Percentiles rank a stretch among this genome's conserved stretches.
phyloP scores from a whole-genome alignment of 129 eudicot genomes.

The Chrysanthemum seticuspe region DNA sequence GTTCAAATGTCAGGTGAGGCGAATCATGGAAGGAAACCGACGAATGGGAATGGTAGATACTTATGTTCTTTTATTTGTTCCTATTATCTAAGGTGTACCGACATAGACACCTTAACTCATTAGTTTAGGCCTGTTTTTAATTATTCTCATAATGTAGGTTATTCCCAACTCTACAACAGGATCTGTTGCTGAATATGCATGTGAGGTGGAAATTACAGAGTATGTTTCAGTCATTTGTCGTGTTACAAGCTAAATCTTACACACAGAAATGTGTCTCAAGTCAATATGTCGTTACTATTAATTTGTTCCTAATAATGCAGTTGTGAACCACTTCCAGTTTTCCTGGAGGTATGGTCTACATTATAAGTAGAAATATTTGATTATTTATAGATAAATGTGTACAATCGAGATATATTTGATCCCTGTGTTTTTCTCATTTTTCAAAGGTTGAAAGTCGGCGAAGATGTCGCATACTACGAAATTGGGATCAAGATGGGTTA shows the following conservation, averaged over 20 bases:
- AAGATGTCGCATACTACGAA: conserved; percentile 75
- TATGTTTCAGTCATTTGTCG: conserved; percentile 27
- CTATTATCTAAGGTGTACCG: conserved; percentile 5
- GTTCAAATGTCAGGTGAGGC: conserved; percentile 72
- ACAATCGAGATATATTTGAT: conserved; percentile 2
- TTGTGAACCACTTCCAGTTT: conserved; percentile 98
- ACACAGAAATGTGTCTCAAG: conserved; percentile 3
- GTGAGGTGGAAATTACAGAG: conserved; percentile 99
- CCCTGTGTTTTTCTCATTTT: too few relatives aligned
- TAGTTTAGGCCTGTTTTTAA: conserved; percentile 20
- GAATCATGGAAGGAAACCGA: conserved; percentile 97
- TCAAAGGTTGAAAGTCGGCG: conserved; percentile 76
- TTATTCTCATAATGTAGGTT: conserved; percentile 55
- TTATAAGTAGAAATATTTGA: too few relatives aligned
- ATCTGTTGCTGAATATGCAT: conserved; percentile 68
- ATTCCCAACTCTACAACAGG: conserved; percentile 69
- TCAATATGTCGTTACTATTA: neutral
- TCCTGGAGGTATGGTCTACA: conserved; percentile 60
- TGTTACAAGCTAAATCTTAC: conserved; percentile 12
- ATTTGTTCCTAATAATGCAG: conserved; percentile 44
- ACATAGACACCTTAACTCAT: conserved; percentile 17
- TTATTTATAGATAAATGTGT: neutral
- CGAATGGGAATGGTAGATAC: conserved; percentile 97
- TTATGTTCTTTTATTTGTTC: neutral
- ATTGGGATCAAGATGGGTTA: conserved; percentile 99